Evolutionary conservation across 768 basidiomycete genomes (phyloP).

Genomic region (Tricholoma hemisulphureum): DNA sequence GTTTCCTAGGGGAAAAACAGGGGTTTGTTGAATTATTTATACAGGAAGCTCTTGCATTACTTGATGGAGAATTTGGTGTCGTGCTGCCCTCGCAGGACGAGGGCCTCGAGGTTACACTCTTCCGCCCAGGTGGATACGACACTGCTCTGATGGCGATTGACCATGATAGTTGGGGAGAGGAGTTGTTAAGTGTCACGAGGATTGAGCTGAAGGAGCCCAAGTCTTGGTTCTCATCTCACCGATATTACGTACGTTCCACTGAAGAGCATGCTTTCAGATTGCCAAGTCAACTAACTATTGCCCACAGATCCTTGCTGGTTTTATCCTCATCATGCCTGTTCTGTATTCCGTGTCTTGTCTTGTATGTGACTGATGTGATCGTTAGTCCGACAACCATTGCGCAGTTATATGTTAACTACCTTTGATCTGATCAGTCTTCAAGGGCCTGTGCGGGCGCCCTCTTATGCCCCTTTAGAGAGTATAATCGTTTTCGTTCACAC

Average conservation of each 20-base stretch:
- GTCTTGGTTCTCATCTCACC: background rate
- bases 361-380: too few species aligned
- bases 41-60: background rate
- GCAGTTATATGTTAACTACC: too few species aligned
- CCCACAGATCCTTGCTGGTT: background rate
- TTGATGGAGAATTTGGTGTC: background rate
- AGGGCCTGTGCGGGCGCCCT: too few species aligned
- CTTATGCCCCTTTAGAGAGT: too few species aligned
- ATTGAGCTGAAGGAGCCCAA: conserved; percentile 3
- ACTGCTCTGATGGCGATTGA: background rate
- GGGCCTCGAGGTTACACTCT: background rate
- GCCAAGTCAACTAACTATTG: background rate
- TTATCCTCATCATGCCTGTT: background rate
- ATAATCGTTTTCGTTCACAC: too few species aligned
- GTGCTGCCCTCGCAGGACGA: background rate
- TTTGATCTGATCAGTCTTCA: too few species aligned
- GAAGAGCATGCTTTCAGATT: background rate
- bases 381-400: too few species aligned
- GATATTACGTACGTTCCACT: background rate
- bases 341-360: too few species aligned
- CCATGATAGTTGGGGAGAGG: conserved; percentile 2
- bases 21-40: background rate
- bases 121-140: conserved; percentile 2
- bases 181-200: background rate
- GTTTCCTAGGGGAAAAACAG: background rate